Evolutionary conservation across 805 yeast genomes (phyloP), one percentile per base, ranked within the genome.

Genomic region (Starmerella bombicola): DNA sequence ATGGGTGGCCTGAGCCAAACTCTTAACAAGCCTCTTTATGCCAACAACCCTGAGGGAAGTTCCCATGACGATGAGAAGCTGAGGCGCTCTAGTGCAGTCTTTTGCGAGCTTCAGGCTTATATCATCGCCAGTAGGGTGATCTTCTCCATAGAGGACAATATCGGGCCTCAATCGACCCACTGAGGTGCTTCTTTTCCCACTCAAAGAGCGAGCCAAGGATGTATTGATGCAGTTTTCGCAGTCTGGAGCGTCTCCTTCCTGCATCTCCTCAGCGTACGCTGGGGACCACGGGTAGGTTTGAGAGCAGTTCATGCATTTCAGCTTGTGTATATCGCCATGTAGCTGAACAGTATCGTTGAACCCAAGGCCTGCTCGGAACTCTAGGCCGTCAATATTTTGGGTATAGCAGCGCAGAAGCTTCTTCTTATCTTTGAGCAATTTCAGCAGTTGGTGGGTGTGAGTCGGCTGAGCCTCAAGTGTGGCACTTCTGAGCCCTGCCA

Each of bases 41-140:
- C 98, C 98, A 49, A 78, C 81, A 10, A 88, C 97, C 61, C 77
- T 81, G 30, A 91, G 65, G 4, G 95, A 83, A 0, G 98, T 91
- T 0, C 98, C 98, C 71, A 83, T 77, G 9, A 88, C 80, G n/a
- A 88, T 61, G 35, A 91, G 67, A 45, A 82, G 57, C 55, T 85
- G 94, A 0, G 96, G 94, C 44, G 65, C 68, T 3, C 59, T 30
- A 23, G 44, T 48, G 43, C 83, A 55, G 61, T 88, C 97, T 17
- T 70, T 65, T 37, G 65, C 69, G 30, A 82, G 61, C 6, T 85
- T 84, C 35, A 68, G 69, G 2, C 93, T 80, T 31, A 88, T 74
- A n/a, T 67, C 62, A 46, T 83, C 95, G 4, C 85, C 76, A 47
- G 75, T 74, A 1, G 95, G 95, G 59, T 88, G 97, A 53, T 85